Evolutionary conservation across 2,329 filamentous ascomycete genomes (phyloP).

Genomic region (Phaeosphaeriaceae sp.): DNA sequence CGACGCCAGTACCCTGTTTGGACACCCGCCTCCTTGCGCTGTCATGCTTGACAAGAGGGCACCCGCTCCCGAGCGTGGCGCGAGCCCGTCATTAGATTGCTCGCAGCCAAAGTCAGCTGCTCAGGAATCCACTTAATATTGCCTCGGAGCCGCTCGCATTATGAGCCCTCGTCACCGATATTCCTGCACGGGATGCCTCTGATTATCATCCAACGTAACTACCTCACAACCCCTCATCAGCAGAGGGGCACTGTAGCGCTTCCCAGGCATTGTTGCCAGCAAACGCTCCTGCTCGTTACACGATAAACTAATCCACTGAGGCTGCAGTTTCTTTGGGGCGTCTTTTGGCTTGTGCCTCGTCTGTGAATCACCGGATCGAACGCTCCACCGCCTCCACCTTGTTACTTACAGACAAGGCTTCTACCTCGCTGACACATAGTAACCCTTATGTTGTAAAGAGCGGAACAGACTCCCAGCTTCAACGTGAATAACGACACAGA

Average conservation of each 20-base stretch:
- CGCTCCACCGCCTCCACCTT: conserved; percentile 16
- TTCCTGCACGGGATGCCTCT: conserved; percentile 5
- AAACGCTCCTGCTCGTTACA: conserved; percentile 11
- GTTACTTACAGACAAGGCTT: conserved; percentile 26
- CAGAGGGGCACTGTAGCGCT: neutral
- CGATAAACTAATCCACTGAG: conserved; percentile 6
- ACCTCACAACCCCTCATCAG: neutral
- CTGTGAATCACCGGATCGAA: conserved; percentile 27
- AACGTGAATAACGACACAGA: no score
- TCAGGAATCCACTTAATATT: conserved; percentile 1
- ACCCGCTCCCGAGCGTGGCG: conserved; percentile 3
- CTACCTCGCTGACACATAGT: neutral
- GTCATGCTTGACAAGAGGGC: conserved; percentile 5
- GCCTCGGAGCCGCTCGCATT: neutral
- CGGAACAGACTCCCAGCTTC: no score
- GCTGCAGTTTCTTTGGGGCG: conserved; percentile 7
- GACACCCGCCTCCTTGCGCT: conserved; percentile 4
- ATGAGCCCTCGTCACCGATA: conserved; percentile 2
- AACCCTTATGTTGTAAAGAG: no score
- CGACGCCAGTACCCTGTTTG: neutral
- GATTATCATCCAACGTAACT: conserved; percentile 1
- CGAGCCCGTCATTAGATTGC: conserved; percentile 7
- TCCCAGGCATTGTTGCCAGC: conserved; percentile 2
- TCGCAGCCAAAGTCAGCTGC: conserved; percentile 5
- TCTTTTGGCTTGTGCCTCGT: conserved; percentile 15